Evolutionary conservation across 1,284 basidiomycete genomes (phyloP).

Genomic region (Fomitopsis betulina): DNA sequence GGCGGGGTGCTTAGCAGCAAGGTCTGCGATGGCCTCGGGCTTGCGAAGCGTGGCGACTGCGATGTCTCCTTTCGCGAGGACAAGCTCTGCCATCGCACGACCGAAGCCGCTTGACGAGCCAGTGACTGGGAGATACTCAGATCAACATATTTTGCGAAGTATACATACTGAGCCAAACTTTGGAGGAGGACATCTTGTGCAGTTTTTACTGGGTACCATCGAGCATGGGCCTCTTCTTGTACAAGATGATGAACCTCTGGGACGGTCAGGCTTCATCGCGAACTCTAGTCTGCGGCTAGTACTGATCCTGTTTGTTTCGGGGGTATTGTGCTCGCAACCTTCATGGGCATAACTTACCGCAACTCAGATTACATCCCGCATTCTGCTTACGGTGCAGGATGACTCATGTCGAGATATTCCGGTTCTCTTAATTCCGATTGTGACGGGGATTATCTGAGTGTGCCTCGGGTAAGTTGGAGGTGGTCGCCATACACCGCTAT

Average conservation of each 20-base stretch:
- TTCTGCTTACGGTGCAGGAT: background rate
- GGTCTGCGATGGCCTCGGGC: conserved; percentile 19
- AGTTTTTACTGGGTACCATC: background rate
- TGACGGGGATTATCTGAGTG: background rate
- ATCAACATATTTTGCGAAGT: background rate
- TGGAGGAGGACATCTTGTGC: background rate
- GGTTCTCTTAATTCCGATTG: background rate
- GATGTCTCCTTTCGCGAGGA: conserved; percentile 25
- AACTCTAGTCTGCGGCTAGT: too few species aligned
- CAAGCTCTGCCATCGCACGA: conserved; percentile 18
- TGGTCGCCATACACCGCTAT: too few species aligned
- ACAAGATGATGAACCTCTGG: background rate
- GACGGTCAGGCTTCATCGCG: too few species aligned
- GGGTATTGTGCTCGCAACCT: too few species aligned
- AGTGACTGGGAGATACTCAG: conserved; percentile 19
- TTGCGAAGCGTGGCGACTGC: conserved; percentile 28
- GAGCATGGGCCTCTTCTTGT: background rate
- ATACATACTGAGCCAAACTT: conserved; percentile 13
- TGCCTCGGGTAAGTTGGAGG: too few species aligned
- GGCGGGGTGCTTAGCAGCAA: conserved; percentile 14
- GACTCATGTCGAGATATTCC: background rate
- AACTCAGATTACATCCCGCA: background rate
- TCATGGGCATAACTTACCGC: too few species aligned
- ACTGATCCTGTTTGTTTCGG: too few species aligned
- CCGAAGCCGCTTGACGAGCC: conserved; percentile 31